These are phyloP conservation scores for Pleoardoris graminearum DNA, from an alignment of 2,329 filamentous ascomycete genomes.

Conservation along the genomic window DNA sequence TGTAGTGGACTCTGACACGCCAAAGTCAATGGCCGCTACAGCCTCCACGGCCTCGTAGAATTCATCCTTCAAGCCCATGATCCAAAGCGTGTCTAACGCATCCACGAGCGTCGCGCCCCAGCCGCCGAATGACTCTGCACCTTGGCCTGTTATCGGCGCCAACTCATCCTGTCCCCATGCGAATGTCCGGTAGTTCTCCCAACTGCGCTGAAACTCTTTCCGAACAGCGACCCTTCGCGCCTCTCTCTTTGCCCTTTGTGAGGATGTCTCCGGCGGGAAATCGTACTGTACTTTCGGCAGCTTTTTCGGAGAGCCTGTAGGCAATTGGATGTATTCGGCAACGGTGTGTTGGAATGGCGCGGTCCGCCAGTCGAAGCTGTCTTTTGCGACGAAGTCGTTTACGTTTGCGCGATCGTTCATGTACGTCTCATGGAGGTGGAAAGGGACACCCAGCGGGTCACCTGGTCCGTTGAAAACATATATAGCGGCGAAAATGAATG, in stretches of 20 bases:
- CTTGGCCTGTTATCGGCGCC: slow-evolving; percentile 45
- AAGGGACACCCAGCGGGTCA: slow-evolving; percentile 35
- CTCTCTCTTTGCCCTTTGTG: slow-evolving; percentile 33
- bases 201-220: slow-evolving; percentile 48
- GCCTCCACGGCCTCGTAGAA: slow-evolving; percentile 53
- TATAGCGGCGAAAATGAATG: slow-evolving; percentile 29
- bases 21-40: slow-evolving; percentile 52
- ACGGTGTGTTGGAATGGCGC: slow-evolving; percentile 47
- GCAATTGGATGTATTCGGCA: slow-evolving; percentile 41
- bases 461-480: slow-evolving; percentile 37
- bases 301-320: slow-evolving; percentile 39
- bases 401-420: slow-evolving; percentile 35
- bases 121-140: slow-evolving; percentile 50
- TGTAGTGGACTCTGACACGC: slow-evolving; percentile 42
- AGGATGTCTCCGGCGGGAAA: slow-evolving; percentile 41
- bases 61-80: slow-evolving; percentile 53
- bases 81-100: slow-evolving; percentile 53
- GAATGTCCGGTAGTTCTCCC: slow-evolving; percentile 49
- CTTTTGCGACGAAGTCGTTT: slow-evolving; percentile 20
- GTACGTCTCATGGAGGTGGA: slow-evolving; percentile 31
- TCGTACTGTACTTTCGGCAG: slow-evolving; percentile 49
- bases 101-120: slow-evolving; percentile 55
- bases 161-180: slow-evolving; percentile 55
- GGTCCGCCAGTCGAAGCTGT: slow-evolving; percentile 47
- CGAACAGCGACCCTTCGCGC: slow-evolving; percentile 44